These are phyloP conservation scores for Alternaria sp. DNA, from an alignment of 2,329 filamentous ascomycete species.

Conservation along the genomic window DNA sequence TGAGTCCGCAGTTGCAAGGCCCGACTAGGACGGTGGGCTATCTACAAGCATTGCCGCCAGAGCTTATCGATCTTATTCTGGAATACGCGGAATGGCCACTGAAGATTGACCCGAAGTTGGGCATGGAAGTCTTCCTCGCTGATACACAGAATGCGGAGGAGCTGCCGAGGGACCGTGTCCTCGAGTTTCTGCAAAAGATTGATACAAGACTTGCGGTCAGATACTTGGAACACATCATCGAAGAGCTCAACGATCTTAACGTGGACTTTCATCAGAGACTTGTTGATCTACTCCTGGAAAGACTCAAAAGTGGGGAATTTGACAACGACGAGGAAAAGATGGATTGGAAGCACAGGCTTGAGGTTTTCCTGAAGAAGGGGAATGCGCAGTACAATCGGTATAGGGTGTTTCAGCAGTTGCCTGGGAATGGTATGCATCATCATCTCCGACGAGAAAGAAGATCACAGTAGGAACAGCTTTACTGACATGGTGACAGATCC, in stretches of 20 bases:
- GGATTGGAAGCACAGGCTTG: constrained; percentile 70
- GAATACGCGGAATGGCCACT: constrained; percentile 93
- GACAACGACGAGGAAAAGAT: constrained; percentile 45
- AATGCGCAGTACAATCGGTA: constrained; percentile 84
- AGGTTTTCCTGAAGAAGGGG: constrained; percentile 73
- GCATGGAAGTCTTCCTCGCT: constrained; percentile 91
- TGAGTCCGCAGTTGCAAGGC: constrained; percentile 71
- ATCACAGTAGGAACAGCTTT: neutral
- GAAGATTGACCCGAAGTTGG: constrained; percentile 73
- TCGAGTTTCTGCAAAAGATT: constrained; percentile 76
- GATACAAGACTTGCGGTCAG: constrained; percentile 75
- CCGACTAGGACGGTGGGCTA: constrained; percentile 87
- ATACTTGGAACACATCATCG: constrained; percentile 91
- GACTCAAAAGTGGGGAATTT: constrained; percentile 55
- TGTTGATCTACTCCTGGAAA: constrained; percentile 74
- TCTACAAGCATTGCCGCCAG: constrained; percentile 85
- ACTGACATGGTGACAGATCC: constrained; percentile 66
- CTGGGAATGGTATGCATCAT: constrained; percentile 73
- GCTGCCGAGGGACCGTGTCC: constrained; percentile 78
- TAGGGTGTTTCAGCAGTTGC: constrained; percentile 79
- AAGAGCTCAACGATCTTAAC: constrained; percentile 83
- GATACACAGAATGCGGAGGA: constrained; percentile 96
- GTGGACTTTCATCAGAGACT: constrained; percentile 89
- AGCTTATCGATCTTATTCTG: constrained; percentile 88
- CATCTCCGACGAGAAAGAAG: neutral